These are phyloP conservation scores for Pythium brachiatum DNA, from an alignment of 352 stramenopile species.

Conservation along the genomic window DNA sequence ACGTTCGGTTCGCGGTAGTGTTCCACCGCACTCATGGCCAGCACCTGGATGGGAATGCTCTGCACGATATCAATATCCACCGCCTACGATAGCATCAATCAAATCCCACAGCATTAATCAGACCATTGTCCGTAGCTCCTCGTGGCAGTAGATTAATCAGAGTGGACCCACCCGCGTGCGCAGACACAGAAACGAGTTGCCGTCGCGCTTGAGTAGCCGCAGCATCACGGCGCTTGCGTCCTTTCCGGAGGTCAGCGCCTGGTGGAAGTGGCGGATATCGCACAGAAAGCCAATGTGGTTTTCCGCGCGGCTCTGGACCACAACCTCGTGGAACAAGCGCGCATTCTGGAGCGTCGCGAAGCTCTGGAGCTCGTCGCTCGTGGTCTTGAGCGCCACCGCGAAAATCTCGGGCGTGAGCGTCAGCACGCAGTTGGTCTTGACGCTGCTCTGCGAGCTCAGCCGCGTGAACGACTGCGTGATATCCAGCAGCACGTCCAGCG, in stretches of 20 bases:
- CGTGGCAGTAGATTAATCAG: too few species aligned
- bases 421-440: slow-evolving; percentile 69
- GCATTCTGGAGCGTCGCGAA: slow-evolving; percentile 65
- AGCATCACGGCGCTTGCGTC: slow-evolving; percentile 79
- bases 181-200: slow-evolving; percentile 69
- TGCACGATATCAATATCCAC: slow-evolving; percentile 87
- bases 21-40: slow-evolving; percentile 70
- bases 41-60: slow-evolving; percentile 78
- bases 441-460: slow-evolving; percentile 47
- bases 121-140: neutral
- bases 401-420: slow-evolving; percentile 66
- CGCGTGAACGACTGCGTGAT: slow-evolving; percentile 70
- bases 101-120: neutral
- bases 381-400: slow-evolving; percentile 63
- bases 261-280: slow-evolving; percentile 70
- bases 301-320: slow-evolving; percentile 68
- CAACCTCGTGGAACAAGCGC: slow-evolving; percentile 69
- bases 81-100: slow-evolving; percentile 28
- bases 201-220: slow-evolving; percentile 77
- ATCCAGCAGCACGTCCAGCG: slow-evolving; percentile 75
- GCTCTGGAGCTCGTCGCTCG: slow-evolving; percentile 74
- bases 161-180: slow-evolving; percentile 48
- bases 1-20: slow-evolving; percentile 79
- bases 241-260: slow-evolving; percentile 71
- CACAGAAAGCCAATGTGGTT: slow-evolving; percentile 83